Base-by-base conservation (phyloP, 352 stramenopile genomes). In the Phytopythium sindhum region DNA sequence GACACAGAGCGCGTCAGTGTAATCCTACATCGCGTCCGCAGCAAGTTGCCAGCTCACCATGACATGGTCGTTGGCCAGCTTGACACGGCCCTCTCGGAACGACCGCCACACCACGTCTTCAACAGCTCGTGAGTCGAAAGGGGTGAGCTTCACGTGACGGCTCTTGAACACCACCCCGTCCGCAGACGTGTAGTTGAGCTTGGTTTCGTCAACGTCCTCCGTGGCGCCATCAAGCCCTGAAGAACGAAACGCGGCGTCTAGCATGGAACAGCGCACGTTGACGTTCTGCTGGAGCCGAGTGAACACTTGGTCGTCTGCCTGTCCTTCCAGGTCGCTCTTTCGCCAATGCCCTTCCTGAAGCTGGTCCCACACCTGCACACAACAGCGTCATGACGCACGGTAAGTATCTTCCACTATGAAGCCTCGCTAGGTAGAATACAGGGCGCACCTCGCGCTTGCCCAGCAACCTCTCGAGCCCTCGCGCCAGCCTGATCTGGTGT, bases 401-500 rank as follows among this genome's bases (percentile, higher is more conserved):
- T 54, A 1, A 54, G 24, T 12, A 2, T 5, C 12, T n/a, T 15
- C 8, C 12, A 12, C 14, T 31, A 19, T 17, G 14, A n/a, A 54
- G 19, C 23, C 2, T 23, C 4, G 0, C 1, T 10, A 4, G 12
- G 24, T 28, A 33, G 47, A 31, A 15, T 4, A 24, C 4, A 35
- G 3, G 21, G 10, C 21, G 21, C 33, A 33, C 53, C 33, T 59
- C 31, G 4, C n/a, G 29, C 14, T 63, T 56, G 57, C 47, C 48
- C 28, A 63, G 42, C 42, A 63, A 44, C 44, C 48, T 55, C 57
- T 63, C 42, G 4, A 63, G 2, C 1, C 41, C 39, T 8, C 23
- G 21, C 28, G 28, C 33, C 1, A 63, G 28, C 44, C 48, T 63
- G 29, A 63, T 55, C 41, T 63, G 57, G 3, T 33, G 15, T 21